phyloP scores from a whole-genome alignment of 306 rosid species.

The Lupinus albus region DNA sequence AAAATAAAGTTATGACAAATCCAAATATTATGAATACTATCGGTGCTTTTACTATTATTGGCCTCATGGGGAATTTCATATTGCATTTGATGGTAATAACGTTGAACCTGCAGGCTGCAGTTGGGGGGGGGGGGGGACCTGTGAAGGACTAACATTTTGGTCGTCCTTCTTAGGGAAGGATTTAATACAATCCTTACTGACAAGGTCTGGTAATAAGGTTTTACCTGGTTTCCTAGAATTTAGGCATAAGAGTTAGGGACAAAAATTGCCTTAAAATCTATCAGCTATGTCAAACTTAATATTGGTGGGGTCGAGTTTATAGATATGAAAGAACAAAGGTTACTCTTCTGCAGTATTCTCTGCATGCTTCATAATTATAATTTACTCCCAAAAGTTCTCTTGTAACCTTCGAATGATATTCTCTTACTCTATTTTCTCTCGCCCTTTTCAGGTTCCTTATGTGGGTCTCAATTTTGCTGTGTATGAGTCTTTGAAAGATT shows the following conservation, averaged over 20 bases:
- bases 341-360: constrained; percentile 15
- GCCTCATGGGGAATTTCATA: background rate
- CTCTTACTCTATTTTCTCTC: background rate
- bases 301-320: background rate
- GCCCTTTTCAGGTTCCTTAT: constrained; percentile 70
- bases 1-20: background rate
- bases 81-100: background rate
- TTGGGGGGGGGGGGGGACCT: constrained; percentile 8
- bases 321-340: background rate
- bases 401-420: constrained; percentile 6
- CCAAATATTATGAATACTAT: background rate
- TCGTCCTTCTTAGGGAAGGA: constrained; percentile 6
- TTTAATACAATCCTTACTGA: background rate
- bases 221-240: constrained; percentile 2
- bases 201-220: background rate
- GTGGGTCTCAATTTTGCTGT: constrained; percentile 95
- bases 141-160: background rate
- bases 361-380: background rate
- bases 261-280: background rate
- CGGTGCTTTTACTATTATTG: background rate
- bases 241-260: background rate
- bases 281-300: background rate
- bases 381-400: background rate
- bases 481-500: constrained; percentile 85
- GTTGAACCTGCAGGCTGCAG: background rate